Base-by-base conservation (phyloP, 192 early-diverging fungal species). In the Coemansia furcata region DNA sequence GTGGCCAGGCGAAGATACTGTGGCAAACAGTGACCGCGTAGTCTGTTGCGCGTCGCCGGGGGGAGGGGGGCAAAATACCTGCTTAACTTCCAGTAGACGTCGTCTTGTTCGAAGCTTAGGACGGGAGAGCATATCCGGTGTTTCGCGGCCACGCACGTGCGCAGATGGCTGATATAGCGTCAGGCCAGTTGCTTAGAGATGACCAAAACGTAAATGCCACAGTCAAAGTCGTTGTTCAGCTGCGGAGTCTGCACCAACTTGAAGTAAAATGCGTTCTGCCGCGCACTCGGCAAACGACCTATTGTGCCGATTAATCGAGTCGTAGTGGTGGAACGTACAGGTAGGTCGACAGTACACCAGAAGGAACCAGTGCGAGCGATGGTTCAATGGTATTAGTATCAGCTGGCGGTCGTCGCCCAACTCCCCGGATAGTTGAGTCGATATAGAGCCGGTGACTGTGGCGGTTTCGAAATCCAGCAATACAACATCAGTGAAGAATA, bases 241-340 rank as follows among this genome's bases (percentile, higher is more conserved):
- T 83, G 81, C 52, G 81, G 81, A 35, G 81, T 78, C 62, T 78
- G 76, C 76, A 83, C 78, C 6, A 76, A 74, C 69, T 83, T 83
- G 67, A 83, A 83, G 54, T 72, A 83, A 55, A 77, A 83, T 26
- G 23, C 23, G 23, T 26, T 26, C 23, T 26, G 23, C 23, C 23
- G 23, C 23, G 23, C 23, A 26, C 23, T 26, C 23, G 23, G 23
- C 23, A 26, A 26, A 26, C 23, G 23, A 26, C 23, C 23, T 26
- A 26, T 26, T 26, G 23, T 26, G 23, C 23, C 23, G 23, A 26
- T 26, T 26, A 26, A 26, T 26, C 23, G 23, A 26, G 23, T 26
- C 23, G 23, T 26, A 26, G 23, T 26, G 23, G 23, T 26, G 23
- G 23, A 26, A 26, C 23, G 23, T 26, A 26, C 23, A 1, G 23